Percentiles rank a stretch among this genome's conserved stretches.
These are phyloP conservation scores for Neovahlkampfia damariscottae DNA, from an alignment of 78 protist species.

Conservation along the genomic window DNA sequence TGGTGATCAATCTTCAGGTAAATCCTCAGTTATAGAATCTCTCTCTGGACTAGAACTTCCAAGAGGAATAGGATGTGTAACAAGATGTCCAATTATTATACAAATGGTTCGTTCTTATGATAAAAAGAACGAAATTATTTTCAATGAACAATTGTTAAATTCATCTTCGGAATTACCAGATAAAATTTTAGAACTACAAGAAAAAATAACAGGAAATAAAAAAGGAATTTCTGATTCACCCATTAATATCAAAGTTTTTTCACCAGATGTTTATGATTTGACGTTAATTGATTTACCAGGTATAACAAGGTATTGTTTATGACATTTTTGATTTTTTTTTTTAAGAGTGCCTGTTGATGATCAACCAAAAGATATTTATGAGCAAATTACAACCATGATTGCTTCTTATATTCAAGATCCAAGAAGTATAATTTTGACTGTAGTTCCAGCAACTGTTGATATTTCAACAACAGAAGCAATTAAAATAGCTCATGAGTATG, in stretches of 20 bases:
- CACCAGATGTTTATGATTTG: slow-evolving; percentile 80
- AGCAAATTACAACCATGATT: slow-evolving; percentile 50
- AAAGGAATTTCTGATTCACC: slow-evolving; percentile 68
- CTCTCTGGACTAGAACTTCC: slow-evolving; percentile 79
- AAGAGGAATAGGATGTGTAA: slow-evolving; percentile 86
- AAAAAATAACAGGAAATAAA: slow-evolving; percentile 59
- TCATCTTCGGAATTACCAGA: too few relatives aligned
- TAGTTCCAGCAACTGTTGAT: slow-evolving; percentile 86
- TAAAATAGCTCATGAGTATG: slow-evolving; percentile 63
- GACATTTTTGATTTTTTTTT: too few relatives aligned
- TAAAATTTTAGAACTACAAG: slow-evolving; percentile 57
- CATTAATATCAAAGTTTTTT: slow-evolving; percentile 61
- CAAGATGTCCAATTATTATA: slow-evolving; percentile 89
- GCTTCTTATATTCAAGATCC: slow-evolving; percentile 42
- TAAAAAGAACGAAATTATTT: background rate
- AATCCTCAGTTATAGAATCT: slow-evolving; percentile 82
- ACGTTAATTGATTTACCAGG: slow-evolving; percentile 97
- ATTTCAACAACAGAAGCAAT: slow-evolving; percentile 83
- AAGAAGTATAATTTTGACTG: slow-evolving; percentile 82
- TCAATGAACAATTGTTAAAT: background rate
- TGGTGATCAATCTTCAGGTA: slow-evolving; percentile 89
- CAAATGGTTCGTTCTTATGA: slow-evolving; percentile 58
- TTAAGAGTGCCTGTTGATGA: slow-evolving; percentile 75
- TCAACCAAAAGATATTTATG: slow-evolving; percentile 83
- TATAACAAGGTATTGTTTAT: slow-evolving; percentile 77